phyloP scores from a whole-genome alignment of 2,329 filamentous ascomycete genomes.

The Fusarium siculi region DNA sequence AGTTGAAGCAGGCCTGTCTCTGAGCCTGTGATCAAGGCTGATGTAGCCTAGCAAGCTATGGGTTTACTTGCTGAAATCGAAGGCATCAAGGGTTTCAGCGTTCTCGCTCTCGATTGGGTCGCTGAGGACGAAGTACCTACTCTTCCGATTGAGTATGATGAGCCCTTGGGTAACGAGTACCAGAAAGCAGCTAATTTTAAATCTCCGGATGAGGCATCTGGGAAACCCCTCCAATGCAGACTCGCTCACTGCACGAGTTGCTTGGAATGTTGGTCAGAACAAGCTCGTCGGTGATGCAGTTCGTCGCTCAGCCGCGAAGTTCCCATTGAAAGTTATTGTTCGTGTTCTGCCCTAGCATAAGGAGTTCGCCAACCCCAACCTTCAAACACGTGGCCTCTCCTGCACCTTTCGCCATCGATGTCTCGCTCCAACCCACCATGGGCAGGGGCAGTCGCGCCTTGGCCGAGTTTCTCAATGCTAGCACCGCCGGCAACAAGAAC shows the following conservation, averaged over 20 bases:
- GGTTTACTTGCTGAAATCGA: background rate
- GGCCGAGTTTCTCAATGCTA: no score
- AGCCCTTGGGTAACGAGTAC: no score
- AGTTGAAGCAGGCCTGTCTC: background rate
- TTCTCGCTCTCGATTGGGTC: background rate
- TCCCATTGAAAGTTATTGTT: background rate
- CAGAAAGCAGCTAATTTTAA: no score
- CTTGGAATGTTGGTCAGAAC: background rate
- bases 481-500: background rate
- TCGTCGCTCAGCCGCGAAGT: background rate
- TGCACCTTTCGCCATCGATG: no score
- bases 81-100: background rate
- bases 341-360: background rate
- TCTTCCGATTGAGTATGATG: no score
- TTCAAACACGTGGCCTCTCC: no score
- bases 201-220: background rate
- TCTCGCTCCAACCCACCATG: no score
- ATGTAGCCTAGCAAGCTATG: no score
- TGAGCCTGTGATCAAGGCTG: no score
- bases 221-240: background rate
- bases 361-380: background rate
- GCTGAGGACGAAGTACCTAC: no score
- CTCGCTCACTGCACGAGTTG: background rate
- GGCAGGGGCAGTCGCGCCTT: no score
- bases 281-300: background rate